These are phyloP conservation scores for Phytophthora podocarpi DNA, from an alignment of 352 stramenopile genomes.

Conservation along the genomic window DNA sequence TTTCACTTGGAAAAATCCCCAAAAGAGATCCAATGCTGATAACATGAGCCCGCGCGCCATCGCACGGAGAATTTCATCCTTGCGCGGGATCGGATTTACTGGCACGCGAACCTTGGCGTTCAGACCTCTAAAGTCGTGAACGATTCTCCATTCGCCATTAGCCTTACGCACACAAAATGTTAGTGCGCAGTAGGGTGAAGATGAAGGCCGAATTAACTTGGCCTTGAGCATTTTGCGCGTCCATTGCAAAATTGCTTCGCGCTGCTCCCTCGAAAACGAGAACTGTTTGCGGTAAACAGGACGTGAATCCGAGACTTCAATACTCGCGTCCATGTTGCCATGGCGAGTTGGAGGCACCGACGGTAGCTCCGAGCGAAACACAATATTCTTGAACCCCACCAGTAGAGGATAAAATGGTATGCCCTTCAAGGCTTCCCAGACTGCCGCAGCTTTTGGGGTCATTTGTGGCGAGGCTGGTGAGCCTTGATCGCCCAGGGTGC, in stretches of 20 bases:
- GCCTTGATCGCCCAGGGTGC: too few relatives aligned
- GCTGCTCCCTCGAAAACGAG: neutral
- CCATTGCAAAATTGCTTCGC: neutral
- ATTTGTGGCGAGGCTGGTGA: too few relatives aligned
- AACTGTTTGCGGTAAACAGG: neutral
- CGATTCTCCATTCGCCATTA: neutral
- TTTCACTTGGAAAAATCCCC: neutral
- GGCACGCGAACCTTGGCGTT: neutral
- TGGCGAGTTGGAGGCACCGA: neutral
- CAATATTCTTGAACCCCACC: neutral
- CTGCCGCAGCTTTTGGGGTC: neutral
- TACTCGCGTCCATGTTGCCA: neutral
- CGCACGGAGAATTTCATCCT: neutral
- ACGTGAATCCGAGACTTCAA: neutral
- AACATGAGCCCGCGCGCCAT: neutral
- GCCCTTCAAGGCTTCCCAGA: neutral
- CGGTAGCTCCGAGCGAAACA: constrained; percentile 8
- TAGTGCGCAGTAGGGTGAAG: neutral
- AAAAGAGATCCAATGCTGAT: neutral
- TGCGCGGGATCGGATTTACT: neutral
- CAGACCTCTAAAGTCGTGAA: neutral
- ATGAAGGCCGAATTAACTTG: neutral
- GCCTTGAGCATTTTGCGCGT: neutral
- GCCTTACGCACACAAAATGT: constrained; percentile 2
- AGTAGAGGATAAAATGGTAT: constrained; percentile 2